Evolutionary conservation across 768 basidiomycete species (phyloP), one percentile per base, ranked within the genome.

Genomic region (Naganishia onofrii): DNA sequence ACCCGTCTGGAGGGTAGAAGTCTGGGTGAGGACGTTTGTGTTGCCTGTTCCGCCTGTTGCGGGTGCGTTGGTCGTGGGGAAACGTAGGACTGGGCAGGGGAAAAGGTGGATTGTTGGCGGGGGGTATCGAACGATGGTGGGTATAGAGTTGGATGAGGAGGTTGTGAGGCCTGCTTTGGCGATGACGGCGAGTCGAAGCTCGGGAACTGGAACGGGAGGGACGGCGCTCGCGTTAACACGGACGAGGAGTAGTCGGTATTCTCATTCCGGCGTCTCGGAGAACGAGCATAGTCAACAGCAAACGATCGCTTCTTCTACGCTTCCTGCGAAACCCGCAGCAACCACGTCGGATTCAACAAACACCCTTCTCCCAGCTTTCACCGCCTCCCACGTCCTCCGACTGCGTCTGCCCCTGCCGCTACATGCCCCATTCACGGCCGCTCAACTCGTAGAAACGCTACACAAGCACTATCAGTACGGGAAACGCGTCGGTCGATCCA

Each of bases 401-500:
- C 60, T 63, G 2, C 60, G 60, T 3, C 15, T 63, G n/a, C 38
- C 60, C 3, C 17, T 42, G 5, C 60, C 60, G 5, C 32, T 63
- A 12, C 42, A 42, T 2, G 26, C 42, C 3, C 60, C 60, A 44
- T 63, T 63, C 60, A 63, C 60, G 21, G 60, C 60, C 60, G 42
- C 60, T 2, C 42, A 63, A n/a, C 60, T 63, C 23, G 60, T 63
- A 1, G 60, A 63, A n/a, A 36, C 60, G 26, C 32, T 63, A 10
- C 60, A 63, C 29, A 42, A 42, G 60, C 60, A 63, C 42, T 63
- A 63, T 19, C 38, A 63, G 38, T 63, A 63, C 60, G 60, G 60
- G 4, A 38, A 63, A 42, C 60, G 60, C n/a, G 42, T 63, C 9
- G 36, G 36, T 1, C 36, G 60, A 3, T 63, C 60, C n/a, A 28